phyloP scores from a whole-genome alignment of 2,329 filamentous ascomycete species.

The Aspergillus costaricaensis region DNA sequence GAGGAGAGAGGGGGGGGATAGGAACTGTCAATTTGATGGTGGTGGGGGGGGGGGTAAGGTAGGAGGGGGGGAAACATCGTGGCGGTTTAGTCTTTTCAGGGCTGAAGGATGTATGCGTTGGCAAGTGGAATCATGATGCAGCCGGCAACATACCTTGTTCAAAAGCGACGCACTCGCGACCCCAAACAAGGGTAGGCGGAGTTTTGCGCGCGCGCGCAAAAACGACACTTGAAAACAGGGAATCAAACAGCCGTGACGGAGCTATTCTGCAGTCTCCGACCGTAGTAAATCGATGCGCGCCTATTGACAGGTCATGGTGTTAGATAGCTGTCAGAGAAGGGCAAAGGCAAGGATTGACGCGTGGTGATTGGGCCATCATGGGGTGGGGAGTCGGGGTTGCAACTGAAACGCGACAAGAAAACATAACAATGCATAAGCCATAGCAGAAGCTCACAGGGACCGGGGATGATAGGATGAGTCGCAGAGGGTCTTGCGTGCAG shows the following conservation, averaged over 20 bases:
- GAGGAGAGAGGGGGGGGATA: background rate
- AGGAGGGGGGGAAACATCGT: slow-evolving; percentile 23
- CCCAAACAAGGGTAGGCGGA: slow-evolving; percentile 21
- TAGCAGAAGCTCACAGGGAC: slow-evolving; percentile 6
- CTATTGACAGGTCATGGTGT: slow-evolving; percentile 16
- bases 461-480: background rate
- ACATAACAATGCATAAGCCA: slow-evolving; percentile 19
- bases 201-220: slow-evolving; percentile 17
- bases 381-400: slow-evolving; percentile 11
- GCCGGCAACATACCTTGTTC: slow-evolving; percentile 40
- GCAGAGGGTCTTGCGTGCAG: slow-evolving; percentile 1
- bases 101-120: slow-evolving; percentile 44
- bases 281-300: slow-evolving; percentile 12
- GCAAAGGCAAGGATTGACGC: slow-evolving; percentile 24
- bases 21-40: slow-evolving; percentile 16
- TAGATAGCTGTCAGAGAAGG: slow-evolving; percentile 15
- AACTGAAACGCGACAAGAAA: slow-evolving; percentile 22
- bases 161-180: slow-evolving; percentile 34
- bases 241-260: slow-evolving; percentile 1
- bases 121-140: slow-evolving; percentile 39
- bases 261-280: slow-evolving; percentile 8
- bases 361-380: slow-evolving; percentile 27
- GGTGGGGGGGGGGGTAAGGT: slow-evolving; percentile 9
- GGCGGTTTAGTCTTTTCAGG: slow-evolving; percentile 32
- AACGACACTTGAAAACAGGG: slow-evolving; percentile 8